These are phyloP conservation scores for Leccinum obscurum DNA, from an alignment of 768 basidiomycete genomes.

Conservation along the genomic window DNA sequence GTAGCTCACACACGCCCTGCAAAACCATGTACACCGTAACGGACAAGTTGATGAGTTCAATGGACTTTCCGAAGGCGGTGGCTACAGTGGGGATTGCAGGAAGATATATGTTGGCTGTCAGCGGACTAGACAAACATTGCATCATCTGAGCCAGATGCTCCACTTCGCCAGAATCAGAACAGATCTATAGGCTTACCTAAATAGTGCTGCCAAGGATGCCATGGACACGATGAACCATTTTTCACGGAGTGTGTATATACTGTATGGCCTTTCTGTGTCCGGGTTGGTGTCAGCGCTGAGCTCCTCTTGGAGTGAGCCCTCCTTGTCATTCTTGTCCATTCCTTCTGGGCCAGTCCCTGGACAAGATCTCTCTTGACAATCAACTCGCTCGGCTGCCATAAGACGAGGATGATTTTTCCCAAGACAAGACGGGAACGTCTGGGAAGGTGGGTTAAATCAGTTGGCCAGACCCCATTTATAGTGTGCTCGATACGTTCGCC, in stretches of 20 bases:
- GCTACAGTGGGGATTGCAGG: slow-evolving; percentile 75
- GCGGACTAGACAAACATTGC: slow-evolving; percentile 43
- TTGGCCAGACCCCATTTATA: slow-evolving; percentile 1
- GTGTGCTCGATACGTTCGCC: neutral
- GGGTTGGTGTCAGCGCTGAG: neutral
- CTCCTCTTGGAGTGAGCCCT: neutral
- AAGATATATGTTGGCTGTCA: slow-evolving; percentile 78
- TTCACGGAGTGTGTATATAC: slow-evolving; percentile 52
- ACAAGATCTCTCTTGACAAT: slow-evolving; percentile 1
- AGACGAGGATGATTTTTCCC: neutral
- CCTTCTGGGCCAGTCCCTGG: neutral
- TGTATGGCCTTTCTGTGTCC: slow-evolving; percentile 33
- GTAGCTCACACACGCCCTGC: slow-evolving; percentile 43
- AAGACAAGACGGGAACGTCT: neutral
- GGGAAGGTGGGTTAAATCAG: neutral
- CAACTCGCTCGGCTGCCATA: neutral
- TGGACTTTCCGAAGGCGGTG: slow-evolving; percentile 55
- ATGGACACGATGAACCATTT: slow-evolving; percentile 71
- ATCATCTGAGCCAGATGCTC: neutral
- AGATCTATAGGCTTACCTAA: slow-evolving; percentile 45
- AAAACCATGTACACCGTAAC: slow-evolving; percentile 62
- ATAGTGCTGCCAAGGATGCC: slow-evolving; percentile 60
- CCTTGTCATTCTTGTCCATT: neutral
- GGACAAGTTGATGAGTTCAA: slow-evolving; percentile 76
- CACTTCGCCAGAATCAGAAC: neutral